Evolutionary conservation across 495 filamentous ascomycete genomes (phyloP), one percentile per base, ranked within the genome.

Genomic region (Aspergillus olivimuriae): DNA sequence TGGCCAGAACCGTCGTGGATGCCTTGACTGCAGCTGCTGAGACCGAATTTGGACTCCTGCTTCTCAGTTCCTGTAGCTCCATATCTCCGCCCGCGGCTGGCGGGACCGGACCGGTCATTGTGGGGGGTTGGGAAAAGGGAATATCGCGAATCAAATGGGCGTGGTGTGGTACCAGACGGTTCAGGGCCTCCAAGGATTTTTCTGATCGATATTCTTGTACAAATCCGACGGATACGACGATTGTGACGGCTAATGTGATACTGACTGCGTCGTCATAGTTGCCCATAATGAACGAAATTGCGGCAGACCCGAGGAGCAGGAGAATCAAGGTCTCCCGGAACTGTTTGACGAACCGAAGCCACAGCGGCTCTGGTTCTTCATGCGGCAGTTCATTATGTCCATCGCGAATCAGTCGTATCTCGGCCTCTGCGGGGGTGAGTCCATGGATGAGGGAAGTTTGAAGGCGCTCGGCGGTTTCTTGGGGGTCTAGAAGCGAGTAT

Each of bases 171-270:
- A 97, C 90, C 22, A 99, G 69, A 47, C 90, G 87, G 57, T 83
- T 95, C 43, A 99, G 72, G 37, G 92, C 92, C 62, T 97, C 92
- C 56, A 99, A 78, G 2, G 90, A 95, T 65, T 97, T 94, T 60
- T 99, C 94, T 31, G 91, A 96, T 44, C 94, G 78, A 60, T 96
- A 97, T 63, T 99, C 92, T 58, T 99, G 92, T 43, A 97, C 78
- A 56, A 99, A 99, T 9, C 89, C 92, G 39, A 97, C 92, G 1
- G 86, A 86, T 28, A 97, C 89, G 14, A 99, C 92, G 57, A 99
- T 97, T 34, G 89, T 92, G 5, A 99, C 92, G 1, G 92, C 92
- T 23, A 94, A 77, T 2, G 91, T 71, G 54, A 99, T 99, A 63
- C 90, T 96, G 53, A 97, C 69, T 4, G 94, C 94, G 70, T 99